phyloP scores from a whole-genome alignment of 2,329 filamentous ascomycete species.

The Colletotrichum echinochloae region DNA sequence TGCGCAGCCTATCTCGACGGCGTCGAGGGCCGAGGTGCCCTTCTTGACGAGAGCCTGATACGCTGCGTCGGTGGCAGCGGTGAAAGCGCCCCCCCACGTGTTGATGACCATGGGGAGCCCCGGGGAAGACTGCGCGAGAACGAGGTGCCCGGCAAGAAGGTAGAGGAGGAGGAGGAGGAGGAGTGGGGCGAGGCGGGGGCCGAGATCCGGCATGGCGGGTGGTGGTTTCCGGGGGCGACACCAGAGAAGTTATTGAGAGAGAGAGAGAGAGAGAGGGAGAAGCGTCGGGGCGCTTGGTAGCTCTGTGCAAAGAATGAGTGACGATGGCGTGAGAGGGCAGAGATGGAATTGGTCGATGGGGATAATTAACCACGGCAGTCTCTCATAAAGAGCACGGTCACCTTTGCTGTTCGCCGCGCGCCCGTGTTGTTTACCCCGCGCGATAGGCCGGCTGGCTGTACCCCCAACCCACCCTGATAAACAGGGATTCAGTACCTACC shows the following conservation, averaged over 20 bases:
- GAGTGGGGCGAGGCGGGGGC: slow-evolving; percentile 28
- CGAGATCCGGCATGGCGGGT: slow-evolving; percentile 28
- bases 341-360: slow-evolving; percentile 5
- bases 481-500: slow-evolving; percentile 32
- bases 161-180: slow-evolving; percentile 34
- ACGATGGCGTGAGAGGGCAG: slow-evolving; percentile 10
- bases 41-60: slow-evolving; percentile 52
- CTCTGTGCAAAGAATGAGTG: background rate
- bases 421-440: slow-evolving; percentile 36
- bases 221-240: background rate
- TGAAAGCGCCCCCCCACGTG: slow-evolving; percentile 67
- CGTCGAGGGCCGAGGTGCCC: slow-evolving; percentile 59
- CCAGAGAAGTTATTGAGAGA: background rate
- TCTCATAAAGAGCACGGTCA: slow-evolving; percentile 25
- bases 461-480: slow-evolving; percentile 18
- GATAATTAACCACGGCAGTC: background rate
- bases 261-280: background rate
- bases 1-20: slow-evolving; percentile 63
- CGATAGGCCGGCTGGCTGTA: slow-evolving; percentile 25
- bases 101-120: slow-evolving; percentile 64
- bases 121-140: slow-evolving; percentile 48
- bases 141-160: slow-evolving; percentile 35
- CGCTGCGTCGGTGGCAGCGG: slow-evolving; percentile 63
- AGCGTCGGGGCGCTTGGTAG: background rate
- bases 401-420: background rate